phyloP scores from a whole-genome alignment of 106 monocot species.

The Dactylorhiza incarnata region DNA sequence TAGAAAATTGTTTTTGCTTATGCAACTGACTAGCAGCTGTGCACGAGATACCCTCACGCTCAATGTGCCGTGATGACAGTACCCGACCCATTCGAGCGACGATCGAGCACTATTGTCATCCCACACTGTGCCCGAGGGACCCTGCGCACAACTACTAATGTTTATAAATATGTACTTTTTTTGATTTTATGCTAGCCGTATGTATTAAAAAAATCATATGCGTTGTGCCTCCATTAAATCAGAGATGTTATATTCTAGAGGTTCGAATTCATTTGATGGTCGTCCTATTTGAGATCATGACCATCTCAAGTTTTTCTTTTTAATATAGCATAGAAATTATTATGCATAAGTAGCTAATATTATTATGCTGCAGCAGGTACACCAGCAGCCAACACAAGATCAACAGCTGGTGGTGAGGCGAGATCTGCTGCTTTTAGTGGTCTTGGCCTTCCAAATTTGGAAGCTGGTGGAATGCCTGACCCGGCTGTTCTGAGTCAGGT shows the following conservation, averaged over 20 bases:
- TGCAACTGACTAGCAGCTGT: no score
- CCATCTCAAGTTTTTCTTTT: neutral
- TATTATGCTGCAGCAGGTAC: constrained; percentile 31
- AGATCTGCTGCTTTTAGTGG: constrained; percentile 46
- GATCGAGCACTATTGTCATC: no score
- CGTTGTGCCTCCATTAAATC: no score
- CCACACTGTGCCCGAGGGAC: no score
- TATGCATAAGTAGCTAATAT: neutral
- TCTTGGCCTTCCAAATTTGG: constrained; percentile 55
- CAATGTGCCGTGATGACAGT: no score
- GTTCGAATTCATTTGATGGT: no score
- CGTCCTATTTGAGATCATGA: no score
- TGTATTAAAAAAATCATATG: no score
- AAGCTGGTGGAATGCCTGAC: constrained; percentile 39
- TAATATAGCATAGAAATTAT: neutral
- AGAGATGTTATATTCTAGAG: no score
- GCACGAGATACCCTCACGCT: no score
- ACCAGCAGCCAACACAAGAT: constrained; percentile 34
- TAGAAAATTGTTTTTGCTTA: neutral
- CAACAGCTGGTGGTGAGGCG: constrained; percentile 30
- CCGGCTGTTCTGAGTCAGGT: constrained; percentile 47
- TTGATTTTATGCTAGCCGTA: neutral
- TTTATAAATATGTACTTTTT: neutral
- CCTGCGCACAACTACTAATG: neutral
- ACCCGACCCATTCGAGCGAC: no score